Evolutionary conservation across 139 green algal species (phyloP).

Genomic region (Gonium pectorale): DNA sequence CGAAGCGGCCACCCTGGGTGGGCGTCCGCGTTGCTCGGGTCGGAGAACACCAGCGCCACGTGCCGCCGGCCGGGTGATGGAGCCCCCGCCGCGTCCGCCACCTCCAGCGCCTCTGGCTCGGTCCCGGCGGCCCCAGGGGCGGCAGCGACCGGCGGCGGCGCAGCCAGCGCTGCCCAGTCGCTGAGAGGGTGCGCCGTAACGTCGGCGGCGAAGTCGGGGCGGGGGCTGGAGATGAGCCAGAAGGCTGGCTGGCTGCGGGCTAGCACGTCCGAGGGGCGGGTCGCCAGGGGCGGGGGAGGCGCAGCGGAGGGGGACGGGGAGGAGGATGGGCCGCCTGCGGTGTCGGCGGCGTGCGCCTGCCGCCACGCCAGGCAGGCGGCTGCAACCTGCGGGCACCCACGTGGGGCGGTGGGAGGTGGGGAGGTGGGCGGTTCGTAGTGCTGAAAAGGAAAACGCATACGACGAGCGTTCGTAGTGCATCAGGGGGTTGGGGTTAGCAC

Average conservation of each 20-base stretch:
- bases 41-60: slow-evolving; percentile 74
- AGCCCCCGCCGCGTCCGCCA: not conserved
- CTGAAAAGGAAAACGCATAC: no score
- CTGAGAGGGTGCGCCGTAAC: slow-evolving; percentile 4
- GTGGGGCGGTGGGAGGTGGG: not conserved
- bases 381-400: slow-evolving; percentile 15
- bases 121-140: not conserved
- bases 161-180: not conserved
- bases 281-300: not conserved
- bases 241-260: slow-evolving; percentile 32
- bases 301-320: not conserved
- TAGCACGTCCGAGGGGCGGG: not conserved
- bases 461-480: no score
- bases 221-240: slow-evolving; percentile 50
- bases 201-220: not conserved
- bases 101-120: not conserved
- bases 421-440: no score
- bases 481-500: no score
- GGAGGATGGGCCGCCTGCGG: not conserved
- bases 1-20: slow-evolving; percentile 89
- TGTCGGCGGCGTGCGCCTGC: not conserved
- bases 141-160: not conserved
- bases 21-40: slow-evolving; percentile 68
- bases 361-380: slow-evolving; percentile 52
- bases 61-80: not conserved